Percentiles rank a stretch among this genome's conserved stretches.
Conservation (phyloP, 441 rosid genomes). For the Adansonia grandidieri region DNA sequence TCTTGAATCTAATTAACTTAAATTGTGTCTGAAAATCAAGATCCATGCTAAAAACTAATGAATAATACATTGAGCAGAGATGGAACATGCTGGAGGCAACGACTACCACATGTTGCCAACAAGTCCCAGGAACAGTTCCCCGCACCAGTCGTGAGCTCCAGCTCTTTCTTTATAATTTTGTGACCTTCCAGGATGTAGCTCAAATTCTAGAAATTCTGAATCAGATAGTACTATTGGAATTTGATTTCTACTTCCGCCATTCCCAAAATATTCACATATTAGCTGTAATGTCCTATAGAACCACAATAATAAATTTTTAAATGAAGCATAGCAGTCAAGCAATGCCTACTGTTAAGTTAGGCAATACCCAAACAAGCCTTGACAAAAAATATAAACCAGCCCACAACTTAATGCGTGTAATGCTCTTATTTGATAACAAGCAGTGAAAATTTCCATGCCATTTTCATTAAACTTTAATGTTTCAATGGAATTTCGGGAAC, state of each 20-base stretch:
- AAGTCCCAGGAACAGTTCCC: constrained; percentile 2
- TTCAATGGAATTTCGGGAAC: constrained; percentile 5
- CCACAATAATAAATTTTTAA: constrained; percentile 2
- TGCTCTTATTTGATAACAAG: background rate
- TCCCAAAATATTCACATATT: constrained; percentile 23
- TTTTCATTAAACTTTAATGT: background rate
- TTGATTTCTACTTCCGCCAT: constrained; percentile 15
- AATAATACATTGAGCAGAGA: constrained; percentile 22
- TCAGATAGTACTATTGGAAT: constrained; percentile 3
- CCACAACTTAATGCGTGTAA: background rate
- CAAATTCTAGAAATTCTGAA: constrained; percentile 6
- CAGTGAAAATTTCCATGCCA: background rate
- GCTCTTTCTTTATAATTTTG: constrained; percentile 5
- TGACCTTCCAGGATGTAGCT: constrained; percentile 17
- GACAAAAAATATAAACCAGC: background rate
- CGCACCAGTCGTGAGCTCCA: background rate
- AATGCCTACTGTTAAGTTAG: too few relatives aligned
- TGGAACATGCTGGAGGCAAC: constrained; percentile 32
- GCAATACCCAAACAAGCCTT: background rate
- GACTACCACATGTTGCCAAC: constrained; percentile 25
- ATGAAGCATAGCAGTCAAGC: background rate
- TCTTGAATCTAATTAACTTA: background rate
- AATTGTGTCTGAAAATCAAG: background rate
- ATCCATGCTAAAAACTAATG: background rate
- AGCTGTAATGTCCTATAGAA: constrained; percentile 21